Evolutionary conservation across 2,329 filamentous ascomycete species (phyloP).

Genomic region (Capronia epimyces): DNA sequence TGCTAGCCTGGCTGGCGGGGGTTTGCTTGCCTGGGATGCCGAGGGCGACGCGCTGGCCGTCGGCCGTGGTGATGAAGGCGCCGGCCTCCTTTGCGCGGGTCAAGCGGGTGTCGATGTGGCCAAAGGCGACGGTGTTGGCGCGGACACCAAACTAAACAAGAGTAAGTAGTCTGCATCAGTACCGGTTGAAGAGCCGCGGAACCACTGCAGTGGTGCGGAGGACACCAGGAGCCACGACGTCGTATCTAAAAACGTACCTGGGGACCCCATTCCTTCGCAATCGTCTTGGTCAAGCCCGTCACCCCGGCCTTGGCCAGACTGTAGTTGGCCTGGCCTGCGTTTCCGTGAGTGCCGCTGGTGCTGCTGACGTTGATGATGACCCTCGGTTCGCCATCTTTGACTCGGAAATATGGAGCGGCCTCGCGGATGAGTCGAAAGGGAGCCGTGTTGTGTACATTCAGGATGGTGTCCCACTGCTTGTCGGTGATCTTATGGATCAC

Average conservation of each 20-base stretch:
- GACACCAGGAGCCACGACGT: no score
- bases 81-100: constrained; percentile 81
- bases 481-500: constrained; percentile 70
- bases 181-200: no score
- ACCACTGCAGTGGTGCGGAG: no score
- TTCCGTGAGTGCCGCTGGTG: constrained; percentile 77
- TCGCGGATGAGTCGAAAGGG: constrained; percentile 78
- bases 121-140: constrained; percentile 78
- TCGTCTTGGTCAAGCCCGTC: constrained; percentile 76
- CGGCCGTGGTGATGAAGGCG: constrained; percentile 69
- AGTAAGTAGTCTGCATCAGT: no score
- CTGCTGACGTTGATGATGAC: constrained; percentile 79
- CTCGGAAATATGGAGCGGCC: constrained; percentile 79
- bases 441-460: constrained; percentile 75
- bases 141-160: constrained; percentile 75
- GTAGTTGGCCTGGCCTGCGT: constrained; percentile 89
- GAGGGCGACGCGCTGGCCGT: constrained; percentile 67
- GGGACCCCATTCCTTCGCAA: constrained; percentile 82
- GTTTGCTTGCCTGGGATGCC: constrained; percentile 64
- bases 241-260: no score
- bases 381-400: constrained; percentile 72
- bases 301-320: constrained; percentile 79
- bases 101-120: constrained; percentile 71
- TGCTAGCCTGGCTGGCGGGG: constrained; percentile 32
- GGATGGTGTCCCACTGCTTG: constrained; percentile 60